phyloP scores from a whole-genome alignment of 202 grass and related monocot species.

The Bolboschoenoplectus hybrid region DNA sequence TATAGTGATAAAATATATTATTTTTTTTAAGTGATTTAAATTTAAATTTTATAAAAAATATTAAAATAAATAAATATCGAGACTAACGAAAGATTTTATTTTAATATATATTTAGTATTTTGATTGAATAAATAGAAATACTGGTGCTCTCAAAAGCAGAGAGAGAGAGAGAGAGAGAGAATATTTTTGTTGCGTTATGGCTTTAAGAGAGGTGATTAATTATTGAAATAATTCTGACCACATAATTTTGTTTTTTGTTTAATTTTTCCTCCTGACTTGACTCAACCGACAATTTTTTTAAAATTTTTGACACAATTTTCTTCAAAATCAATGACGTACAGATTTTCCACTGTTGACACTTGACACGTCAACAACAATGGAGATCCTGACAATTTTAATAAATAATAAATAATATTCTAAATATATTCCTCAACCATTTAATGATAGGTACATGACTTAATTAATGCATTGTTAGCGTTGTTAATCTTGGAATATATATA shows the following conservation, averaged over 20 bases:
- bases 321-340: neutral
- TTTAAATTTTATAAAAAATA: too few relatives aligned
- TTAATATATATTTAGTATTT: too few relatives aligned
- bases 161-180: neutral
- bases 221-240: constrained; percentile 5
- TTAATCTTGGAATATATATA: constrained; percentile 23
- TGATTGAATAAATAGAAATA: neutral
- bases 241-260: neutral
- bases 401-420: neutral
- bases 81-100: too few relatives aligned
- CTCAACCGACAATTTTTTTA: neutral
- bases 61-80: too few relatives aligned
- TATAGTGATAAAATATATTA: too few relatives aligned
- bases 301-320: neutral
- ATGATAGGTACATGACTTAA: constrained; percentile 18
- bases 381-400: neutral
- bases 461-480: constrained; percentile 13
- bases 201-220: neutral
- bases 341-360: constrained; percentile 6
- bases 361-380: neutral
- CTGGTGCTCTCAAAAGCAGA: neutral
- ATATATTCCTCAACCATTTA: constrained; percentile 7
- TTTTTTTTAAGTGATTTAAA: too few relatives aligned
- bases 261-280: neutral
- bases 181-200: neutral